A percentile compares a stretch with the other conserved stretches of the same genome.
These are phyloP conservation scores for Monosporascus cannonballus DNA, from an alignment of 2,329 filamentous ascomycete species.

Conservation along the genomic window DNA sequence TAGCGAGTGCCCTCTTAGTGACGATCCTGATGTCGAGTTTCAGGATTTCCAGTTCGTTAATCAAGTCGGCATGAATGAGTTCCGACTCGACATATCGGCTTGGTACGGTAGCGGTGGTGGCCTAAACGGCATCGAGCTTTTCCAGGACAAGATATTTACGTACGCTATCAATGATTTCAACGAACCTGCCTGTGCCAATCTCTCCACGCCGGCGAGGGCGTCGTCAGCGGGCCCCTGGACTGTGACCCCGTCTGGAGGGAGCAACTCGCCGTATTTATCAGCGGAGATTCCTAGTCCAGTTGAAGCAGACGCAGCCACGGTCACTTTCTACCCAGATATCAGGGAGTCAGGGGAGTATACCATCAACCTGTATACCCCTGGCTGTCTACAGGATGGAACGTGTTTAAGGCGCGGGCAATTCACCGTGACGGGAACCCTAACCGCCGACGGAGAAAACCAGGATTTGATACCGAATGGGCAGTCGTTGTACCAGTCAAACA, in stretches of 20 bases:
- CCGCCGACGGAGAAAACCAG: conserved; percentile 35
- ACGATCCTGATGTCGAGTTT: conserved; percentile 57
- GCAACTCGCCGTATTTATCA: conserved; percentile 71
- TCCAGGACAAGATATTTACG: conserved; percentile 75
- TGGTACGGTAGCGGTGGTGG: conserved; percentile 87
- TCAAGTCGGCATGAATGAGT: conserved; percentile 76
- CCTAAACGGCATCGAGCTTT: conserved; percentile 78
- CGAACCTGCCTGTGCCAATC: conserved; percentile 70
- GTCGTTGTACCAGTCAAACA: conserved; percentile 81
- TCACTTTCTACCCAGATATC: conserved; percentile 80
- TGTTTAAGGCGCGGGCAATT: conserved; percentile 74
- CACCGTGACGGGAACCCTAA: conserved; percentile 71
- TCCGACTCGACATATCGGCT: conserved; percentile 77
- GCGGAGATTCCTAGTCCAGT: conserved; percentile 54
- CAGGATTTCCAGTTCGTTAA: conserved; percentile 95
- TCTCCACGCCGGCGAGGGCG: conserved; percentile 58
- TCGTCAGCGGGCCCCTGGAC: conserved; percentile 71
- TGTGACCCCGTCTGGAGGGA: conserved; percentile 59
- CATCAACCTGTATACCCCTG: conserved; percentile 86
- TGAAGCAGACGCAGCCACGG: conserved; percentile 53
- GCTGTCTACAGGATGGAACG: conserved; percentile 73
- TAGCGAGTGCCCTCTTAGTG: conserved; percentile 75
- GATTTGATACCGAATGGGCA: conserved; percentile 42
- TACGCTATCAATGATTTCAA: conserved; percentile 88
- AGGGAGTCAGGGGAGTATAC: conserved; percentile 87